Evolutionary conservation across 306 rosid species (phyloP), one percentile per base, ranked within the genome.

Genomic region (Cicer cuneatum): DNA sequence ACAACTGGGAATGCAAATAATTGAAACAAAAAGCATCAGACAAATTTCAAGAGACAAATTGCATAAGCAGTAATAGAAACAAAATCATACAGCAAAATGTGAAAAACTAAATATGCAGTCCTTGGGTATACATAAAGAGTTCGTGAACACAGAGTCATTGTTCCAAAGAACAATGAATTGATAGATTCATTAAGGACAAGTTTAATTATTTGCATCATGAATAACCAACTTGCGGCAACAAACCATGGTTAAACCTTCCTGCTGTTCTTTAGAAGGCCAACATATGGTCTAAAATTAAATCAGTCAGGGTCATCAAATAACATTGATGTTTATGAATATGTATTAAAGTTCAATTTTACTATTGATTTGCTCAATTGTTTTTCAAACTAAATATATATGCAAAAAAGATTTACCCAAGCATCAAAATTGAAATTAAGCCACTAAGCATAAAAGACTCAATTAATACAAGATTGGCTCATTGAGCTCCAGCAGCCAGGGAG

Each of bases 61-160:
- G 10, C 38, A 5, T 13, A 16, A 72, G 12, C 68, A 57, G 45
- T 7, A 9, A 57, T n/a, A 9, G 10, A 54, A 65, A 65, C 35
- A 42, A 63, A 40, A 62, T 6, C 68, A 59, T 24, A 12, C 9
- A 5, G 8, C 19, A 16, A 62, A 8, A 9, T 6, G 29, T 8
- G 14, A 62, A 62, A 9, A 64, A 16, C 37, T 51, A 69, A 19
- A 40, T 57, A 67, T 67, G 16, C 56, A 16, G 43, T 57, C 15
- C 24, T 21, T 43, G 45, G 68, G 53, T 57, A 29, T 60, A 14
- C 16, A 42, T 7, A n/a, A 15, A 42, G 7, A 45, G 29, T 29
- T 14, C n/a, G 54, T 48, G 54, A 14, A 48, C 54, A 53, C 38
- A 64, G 18, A 24, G 5, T 21, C n/a, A 14, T 10, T 21, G 35